These are phyloP conservation scores for Golubevia sp. DNA, from an alignment of 1,284 basidiomycete species.

Conservation along the genomic window DNA sequence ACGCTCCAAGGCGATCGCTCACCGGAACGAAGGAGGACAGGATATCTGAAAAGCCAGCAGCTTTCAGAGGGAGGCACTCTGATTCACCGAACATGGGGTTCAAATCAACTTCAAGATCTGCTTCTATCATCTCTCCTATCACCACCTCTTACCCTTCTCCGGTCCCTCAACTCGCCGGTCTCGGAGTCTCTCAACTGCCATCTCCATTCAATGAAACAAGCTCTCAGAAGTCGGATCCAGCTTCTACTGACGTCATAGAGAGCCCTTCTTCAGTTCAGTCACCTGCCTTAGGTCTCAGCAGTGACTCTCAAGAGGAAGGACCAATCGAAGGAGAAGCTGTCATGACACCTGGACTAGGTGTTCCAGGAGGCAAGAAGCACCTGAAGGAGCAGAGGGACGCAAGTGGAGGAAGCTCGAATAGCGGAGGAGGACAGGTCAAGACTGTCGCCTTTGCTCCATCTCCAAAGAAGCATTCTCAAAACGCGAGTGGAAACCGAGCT, in stretches of 20 bases:
- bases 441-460: constrained; percentile 49
- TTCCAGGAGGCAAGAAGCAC: constrained; percentile 7
- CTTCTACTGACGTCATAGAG: no score
- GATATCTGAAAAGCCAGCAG: constrained; percentile 6
- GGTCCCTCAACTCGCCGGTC: no score
- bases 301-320: no score
- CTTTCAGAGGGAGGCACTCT: constrained; percentile 4
- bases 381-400: constrained; percentile 5
- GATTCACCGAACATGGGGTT: no score
- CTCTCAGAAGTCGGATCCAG: no score
- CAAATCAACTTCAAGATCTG: no score
- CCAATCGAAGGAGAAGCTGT: neutral
- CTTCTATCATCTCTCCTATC: no score
- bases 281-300: no score
- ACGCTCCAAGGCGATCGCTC: constrained; percentile 15
- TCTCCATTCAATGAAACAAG: no score
- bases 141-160: no score
- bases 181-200: no score
- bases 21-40: constrained; percentile 1
- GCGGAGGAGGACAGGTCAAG: constrained; percentile 8
- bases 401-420: neutral
- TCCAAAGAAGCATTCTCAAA: constrained; percentile 28
- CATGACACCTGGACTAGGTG: neutral
- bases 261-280: no score
- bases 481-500: neutral